phyloP scores from a whole-genome alignment of 1,139 yeast species.

The Hyphopichia fennica region DNA sequence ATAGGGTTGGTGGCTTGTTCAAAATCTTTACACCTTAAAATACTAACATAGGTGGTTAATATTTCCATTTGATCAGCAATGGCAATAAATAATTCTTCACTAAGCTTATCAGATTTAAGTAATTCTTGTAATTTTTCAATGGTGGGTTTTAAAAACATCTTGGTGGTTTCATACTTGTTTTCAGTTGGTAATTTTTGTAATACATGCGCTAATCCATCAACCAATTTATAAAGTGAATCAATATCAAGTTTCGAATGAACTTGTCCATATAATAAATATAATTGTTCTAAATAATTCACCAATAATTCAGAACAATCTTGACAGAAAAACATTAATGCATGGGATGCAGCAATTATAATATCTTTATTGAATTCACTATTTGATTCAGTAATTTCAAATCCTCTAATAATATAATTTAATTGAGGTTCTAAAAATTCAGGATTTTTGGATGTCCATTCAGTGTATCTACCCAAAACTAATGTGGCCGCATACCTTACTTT shows the following conservation, averaged over 20 bases:
- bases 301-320: conserved; percentile 80
- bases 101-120: conserved; percentile 14
- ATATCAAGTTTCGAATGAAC: conserved; percentile 59
- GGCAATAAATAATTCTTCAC: conserved; percentile 33
- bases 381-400: conserved; percentile 51
- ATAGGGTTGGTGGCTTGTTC: conserved; percentile 49
- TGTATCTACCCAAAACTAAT: conserved; percentile 87
- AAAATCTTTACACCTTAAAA: conserved; percentile 46
- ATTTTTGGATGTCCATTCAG: conserved; percentile 91
- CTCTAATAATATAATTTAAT: conserved; percentile 78
- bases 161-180: conserved; percentile 34
- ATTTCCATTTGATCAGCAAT: conserved; percentile 81
- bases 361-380: conserved; percentile 33
- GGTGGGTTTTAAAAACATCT: conserved; percentile 69
- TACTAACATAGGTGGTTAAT: conserved; percentile 66
- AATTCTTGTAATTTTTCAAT: conserved; percentile 43
- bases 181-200: conserved; percentile 53
- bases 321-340: conserved; percentile 92
- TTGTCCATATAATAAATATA: conserved; percentile 72
- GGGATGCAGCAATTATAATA: conserved; percentile 83
- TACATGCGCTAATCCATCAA: conserved; percentile 89
- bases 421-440: conserved; percentile 82
- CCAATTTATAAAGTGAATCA: conserved; percentile 73
- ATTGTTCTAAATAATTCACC: conserved; percentile 70
- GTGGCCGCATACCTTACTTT: conserved; percentile 92